Percentiles rank a stretch among this genome's conserved stretches.
Evolutionary conservation across 345 rosid species (phyloP).

Genomic region (Geranium brycei): DNA sequence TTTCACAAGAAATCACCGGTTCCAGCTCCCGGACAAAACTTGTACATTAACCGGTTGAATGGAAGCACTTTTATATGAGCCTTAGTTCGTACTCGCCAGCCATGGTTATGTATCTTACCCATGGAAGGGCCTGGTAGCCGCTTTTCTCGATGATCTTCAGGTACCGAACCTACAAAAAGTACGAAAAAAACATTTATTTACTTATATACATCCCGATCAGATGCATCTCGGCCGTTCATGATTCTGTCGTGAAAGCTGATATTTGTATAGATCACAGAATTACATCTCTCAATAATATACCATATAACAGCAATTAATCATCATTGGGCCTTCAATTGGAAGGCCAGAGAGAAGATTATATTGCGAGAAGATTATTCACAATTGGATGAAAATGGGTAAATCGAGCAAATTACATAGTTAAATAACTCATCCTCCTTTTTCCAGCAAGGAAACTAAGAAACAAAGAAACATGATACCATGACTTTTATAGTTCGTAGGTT

Average conservation of each 20-base stretch:
- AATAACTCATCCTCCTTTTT: too few species aligned
- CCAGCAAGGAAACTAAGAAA: too few species aligned
- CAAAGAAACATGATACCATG: too few species aligned
- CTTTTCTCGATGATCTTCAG: conserved; percentile 95
- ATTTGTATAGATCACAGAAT: too few species aligned
- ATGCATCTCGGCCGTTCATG: background rate
- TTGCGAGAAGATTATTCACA: too few species aligned
- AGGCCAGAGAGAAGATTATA: too few species aligned
- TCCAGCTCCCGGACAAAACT: background rate
- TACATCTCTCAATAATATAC: too few species aligned
- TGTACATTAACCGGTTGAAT: background rate
- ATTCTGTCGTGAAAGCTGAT: background rate
- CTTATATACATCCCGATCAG: background rate
- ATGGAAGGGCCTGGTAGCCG: conserved; percentile 95
- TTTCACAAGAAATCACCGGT: background rate
- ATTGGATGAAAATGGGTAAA: too few species aligned
- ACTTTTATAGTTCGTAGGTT: too few species aligned
- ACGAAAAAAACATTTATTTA: background rate
- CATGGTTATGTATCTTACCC: conserved; percentile 98
- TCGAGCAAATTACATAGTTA: too few species aligned
- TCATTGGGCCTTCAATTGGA: too few species aligned
- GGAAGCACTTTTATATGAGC: conserved; percentile 31
- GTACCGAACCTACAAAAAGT: conserved; percentile 65
- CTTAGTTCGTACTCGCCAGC: conserved; percentile 95
- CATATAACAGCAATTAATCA: too few species aligned